Conservation (phyloP, 2,329 filamentous ascomycete genomes). For the Alternaria postmessia region DNA sequence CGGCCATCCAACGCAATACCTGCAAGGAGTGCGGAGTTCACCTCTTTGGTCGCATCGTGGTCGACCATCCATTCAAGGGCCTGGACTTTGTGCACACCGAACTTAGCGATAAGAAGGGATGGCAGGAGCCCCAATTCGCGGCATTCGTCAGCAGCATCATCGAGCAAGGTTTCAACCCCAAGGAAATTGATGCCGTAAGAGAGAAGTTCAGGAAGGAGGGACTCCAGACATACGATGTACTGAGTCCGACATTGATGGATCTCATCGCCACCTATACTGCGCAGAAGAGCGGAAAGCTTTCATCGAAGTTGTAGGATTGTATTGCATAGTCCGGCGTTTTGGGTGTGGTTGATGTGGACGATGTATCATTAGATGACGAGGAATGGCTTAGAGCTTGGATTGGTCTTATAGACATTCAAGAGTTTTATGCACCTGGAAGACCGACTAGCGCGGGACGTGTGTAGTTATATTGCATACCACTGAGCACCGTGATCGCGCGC, state of each 20-base stretch:
- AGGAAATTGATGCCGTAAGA: constrained; percentile 64
- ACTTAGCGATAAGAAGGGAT: constrained; percentile 67
- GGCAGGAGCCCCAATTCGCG: constrained; percentile 76
- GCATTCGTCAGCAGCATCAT: constrained; percentile 73
- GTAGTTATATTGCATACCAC: background rate
- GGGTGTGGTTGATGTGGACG: background rate
- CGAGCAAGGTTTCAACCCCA: constrained; percentile 70
- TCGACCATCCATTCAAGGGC: constrained; percentile 71
- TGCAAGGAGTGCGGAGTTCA: constrained; percentile 61
- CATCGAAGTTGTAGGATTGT: constrained; percentile 31
- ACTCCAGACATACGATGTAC: constrained; percentile 68
- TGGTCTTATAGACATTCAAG: background rate
- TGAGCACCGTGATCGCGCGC: constrained; percentile 21
- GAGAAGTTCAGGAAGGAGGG: constrained; percentile 62
- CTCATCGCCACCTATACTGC: constrained; percentile 59
- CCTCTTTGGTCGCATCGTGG: constrained; percentile 72
- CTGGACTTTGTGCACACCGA: constrained; percentile 75
- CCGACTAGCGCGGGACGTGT: background rate
- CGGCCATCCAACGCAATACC: constrained; percentile 64
- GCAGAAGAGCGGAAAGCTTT: constrained; percentile 53
- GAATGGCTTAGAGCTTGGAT: constrained; percentile 2
- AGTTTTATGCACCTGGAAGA: background rate
- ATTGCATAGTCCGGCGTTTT: background rate
- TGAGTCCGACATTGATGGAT: constrained; percentile 71
- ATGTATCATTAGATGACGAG: constrained; percentile 7